Conservation (phyloP, 73 alveolate species). For the Uronychia setigera region DNA sequence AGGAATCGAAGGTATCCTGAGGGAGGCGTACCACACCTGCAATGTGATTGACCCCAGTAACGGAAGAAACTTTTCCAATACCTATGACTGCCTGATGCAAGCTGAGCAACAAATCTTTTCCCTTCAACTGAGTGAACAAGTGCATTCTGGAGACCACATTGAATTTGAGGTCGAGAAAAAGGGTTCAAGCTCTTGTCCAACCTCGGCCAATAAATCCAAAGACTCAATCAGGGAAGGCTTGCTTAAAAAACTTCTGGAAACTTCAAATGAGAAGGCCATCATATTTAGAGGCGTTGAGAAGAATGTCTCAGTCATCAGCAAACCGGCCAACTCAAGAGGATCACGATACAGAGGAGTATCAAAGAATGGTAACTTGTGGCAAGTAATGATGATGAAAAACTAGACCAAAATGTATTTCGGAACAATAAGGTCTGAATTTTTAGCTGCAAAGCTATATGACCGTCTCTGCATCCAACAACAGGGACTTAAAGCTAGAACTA, state of each 20-base stretch:
- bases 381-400: slow-evolving; percentile 61
- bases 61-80: too few species aligned
- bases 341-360: slow-evolving; percentile 78
- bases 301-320: background rate
- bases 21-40: background rate
- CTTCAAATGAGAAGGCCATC: background rate
- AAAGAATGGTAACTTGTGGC: slow-evolving; percentile 78
- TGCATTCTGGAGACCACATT: too few species aligned
- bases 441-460: slow-evolving; percentile 57
- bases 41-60: too few species aligned
- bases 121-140: too few species aligned
- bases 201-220: too few species aligned
- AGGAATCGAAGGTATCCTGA: background rate
- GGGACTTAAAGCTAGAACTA: slow-evolving; percentile 57
- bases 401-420: slow-evolving; percentile 58
- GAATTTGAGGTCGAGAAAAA: too few species aligned
- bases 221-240: too few species aligned
- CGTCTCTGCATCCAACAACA: slow-evolving; percentile 39
- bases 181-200: too few species aligned
- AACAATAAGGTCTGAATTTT: slow-evolving; percentile 35
- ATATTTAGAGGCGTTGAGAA: background rate
- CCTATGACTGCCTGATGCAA: too few species aligned
- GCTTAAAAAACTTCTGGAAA: background rate
- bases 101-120: too few species aligned
- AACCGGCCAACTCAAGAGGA: slow-evolving; percentile 43